Evolutionary conservation across 1,284 basidiomycete species (phyloP).

Genomic region (Trichosporon faecale): DNA sequence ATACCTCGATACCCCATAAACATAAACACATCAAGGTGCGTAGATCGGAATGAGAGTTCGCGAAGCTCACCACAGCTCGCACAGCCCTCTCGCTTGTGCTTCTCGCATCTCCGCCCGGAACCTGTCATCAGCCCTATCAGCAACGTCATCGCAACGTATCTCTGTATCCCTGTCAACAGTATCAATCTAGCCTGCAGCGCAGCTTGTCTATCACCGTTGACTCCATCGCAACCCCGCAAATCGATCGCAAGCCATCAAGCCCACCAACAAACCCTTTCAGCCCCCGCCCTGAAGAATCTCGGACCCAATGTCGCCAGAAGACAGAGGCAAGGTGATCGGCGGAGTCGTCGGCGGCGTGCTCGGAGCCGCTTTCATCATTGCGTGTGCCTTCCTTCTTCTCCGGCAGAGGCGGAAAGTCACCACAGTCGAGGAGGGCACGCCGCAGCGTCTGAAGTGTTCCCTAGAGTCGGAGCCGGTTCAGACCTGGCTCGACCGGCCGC

Average conservation of each 20-base stretch:
- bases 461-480: neutral
- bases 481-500: neutral
- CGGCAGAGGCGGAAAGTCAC: neutral
- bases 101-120: neutral
- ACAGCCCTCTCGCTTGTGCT: neutral
- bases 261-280: neutral
- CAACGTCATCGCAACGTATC: neutral
- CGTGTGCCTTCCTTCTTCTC: neutral
- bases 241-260: neutral
- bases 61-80: neutral
- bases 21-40: neutral
- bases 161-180: neutral
- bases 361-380: neutral
- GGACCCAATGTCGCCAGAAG: neutral
- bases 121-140: neutral
- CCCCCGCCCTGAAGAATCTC: neutral
- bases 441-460: neutral
- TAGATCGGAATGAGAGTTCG: neutral
- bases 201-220: neutral
- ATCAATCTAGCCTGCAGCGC: neutral
- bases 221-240: no score
- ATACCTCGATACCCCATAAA: neutral
- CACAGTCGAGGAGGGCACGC: neutral
- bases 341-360: neutral
- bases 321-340: conserved; percentile 1